Percentiles rank a stretch among this genome's conserved stretches.
These are phyloP conservation scores for Termitomyces sp. DNA, from an alignment of 768 basidiomycete genomes.

Conservation along the genomic window DNA sequence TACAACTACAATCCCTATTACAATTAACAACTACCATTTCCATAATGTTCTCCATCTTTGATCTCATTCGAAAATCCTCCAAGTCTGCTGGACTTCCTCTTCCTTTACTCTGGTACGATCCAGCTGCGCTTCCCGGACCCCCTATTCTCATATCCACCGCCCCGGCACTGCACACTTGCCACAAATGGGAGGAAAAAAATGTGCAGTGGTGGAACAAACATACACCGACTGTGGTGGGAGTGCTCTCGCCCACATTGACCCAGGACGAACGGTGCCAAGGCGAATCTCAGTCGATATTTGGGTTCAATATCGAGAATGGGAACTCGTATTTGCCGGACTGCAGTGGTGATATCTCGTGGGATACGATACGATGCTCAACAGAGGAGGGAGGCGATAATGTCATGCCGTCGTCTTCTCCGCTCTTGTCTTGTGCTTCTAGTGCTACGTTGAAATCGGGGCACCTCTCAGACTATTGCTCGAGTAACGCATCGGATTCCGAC, in stretches of 20 bases:
- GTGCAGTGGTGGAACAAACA: constrained; percentile 5
- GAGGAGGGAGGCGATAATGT: neutral
- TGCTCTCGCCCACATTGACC: neutral
- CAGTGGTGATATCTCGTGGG: constrained; percentile 4
- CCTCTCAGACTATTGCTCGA: neutral
- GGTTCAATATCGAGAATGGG: constrained; percentile 1
- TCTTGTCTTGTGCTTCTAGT: neutral
- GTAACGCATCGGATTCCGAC: neutral
- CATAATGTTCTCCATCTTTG: neutral
- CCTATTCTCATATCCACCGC: neutral
- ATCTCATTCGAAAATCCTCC: neutral
- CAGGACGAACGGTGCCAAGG: neutral
- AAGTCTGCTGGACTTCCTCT: neutral
- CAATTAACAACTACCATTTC: neutral
- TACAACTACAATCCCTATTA: neutral
- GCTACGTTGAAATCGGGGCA: neutral
- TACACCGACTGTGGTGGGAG: neutral
- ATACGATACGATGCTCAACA: neutral
- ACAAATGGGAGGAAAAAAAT: neutral
- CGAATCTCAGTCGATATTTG: neutral
- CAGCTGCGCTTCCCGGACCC: neutral
- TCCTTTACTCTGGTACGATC: neutral
- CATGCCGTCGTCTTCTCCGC: neutral
- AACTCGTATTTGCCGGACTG: constrained; percentile 4
- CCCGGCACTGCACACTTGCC: neutral